A percentile compares a stretch with the other conserved stretches of the same genome.
These are phyloP conservation scores for Fomitopsis schrenkii DNA, from an alignment of 1,284 basidiomycete species.

Conservation along the genomic window DNA sequence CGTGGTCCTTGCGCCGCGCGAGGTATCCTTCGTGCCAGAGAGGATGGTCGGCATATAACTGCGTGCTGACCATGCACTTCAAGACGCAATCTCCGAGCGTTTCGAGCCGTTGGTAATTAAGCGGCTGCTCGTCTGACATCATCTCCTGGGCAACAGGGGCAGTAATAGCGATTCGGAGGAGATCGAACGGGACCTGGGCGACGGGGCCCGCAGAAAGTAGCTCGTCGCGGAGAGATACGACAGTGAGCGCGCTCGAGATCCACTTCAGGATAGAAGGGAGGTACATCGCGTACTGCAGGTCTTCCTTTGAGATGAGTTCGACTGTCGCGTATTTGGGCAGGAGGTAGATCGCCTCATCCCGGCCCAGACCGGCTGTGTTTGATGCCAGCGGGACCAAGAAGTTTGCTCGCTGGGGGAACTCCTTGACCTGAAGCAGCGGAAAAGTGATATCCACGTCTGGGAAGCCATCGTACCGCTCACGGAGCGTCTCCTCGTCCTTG, in stretches of 20 bases:
- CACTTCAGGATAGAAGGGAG: conserved; percentile 65
- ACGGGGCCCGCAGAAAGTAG: conserved; percentile 41
- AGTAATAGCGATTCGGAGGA: conserved; percentile 52
- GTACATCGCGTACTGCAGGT: conserved; percentile 50
- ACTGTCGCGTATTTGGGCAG: conserved; percentile 41
- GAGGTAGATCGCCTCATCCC: conserved; percentile 34
- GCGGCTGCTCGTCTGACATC: conserved; percentile 2
- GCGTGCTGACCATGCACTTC: conserved; percentile 63
- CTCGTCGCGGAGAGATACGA: conserved; percentile 40
- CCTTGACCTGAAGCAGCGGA: conserved; percentile 53
- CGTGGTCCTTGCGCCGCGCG: conserved; percentile 63
- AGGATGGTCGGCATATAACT: conserved; percentile 64
- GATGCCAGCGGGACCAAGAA: conserved; percentile 48
- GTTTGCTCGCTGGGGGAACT: conserved; percentile 52
- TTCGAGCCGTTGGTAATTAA: conserved; percentile 77
- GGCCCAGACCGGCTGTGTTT: conserved; percentile 11
- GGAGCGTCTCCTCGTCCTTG: conserved; percentile 47
- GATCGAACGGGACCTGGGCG: conserved; percentile 37
- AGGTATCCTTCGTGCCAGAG: conserved; percentile 80
- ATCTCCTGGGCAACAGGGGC: conserved; percentile 56
- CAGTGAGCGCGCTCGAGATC: conserved; percentile 46
- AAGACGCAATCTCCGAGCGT: conserved; percentile 78
- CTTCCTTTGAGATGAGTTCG: conserved; percentile 45
- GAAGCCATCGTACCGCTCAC: conserved; percentile 28
- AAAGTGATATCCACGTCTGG: conserved; percentile 44